These are phyloP conservation scores for Fusarium dlaminii DNA, from an alignment of 2,329 filamentous ascomycete genomes.

Conservation along the genomic window DNA sequence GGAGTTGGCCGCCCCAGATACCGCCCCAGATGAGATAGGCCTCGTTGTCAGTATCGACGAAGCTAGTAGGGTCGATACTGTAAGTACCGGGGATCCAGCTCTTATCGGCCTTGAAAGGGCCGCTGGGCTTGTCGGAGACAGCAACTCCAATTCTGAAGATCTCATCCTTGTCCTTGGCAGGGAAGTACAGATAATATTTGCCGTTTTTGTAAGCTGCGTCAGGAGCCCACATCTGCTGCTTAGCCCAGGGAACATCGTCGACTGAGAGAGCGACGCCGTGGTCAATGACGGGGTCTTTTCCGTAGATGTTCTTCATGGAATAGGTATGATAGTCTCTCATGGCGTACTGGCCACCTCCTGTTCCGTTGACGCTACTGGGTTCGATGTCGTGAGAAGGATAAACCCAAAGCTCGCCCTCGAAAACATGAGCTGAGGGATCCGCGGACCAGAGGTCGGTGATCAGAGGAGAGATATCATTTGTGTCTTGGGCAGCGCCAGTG, in stretches of 20 bases:
- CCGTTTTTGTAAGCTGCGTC: conserved; percentile 18
- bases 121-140: conserved; percentile 1
- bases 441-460: conserved; percentile 13
- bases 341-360: background rate
- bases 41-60: background rate
- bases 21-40: conserved; percentile 4
- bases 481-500: background rate
- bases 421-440: conserved; percentile 21
- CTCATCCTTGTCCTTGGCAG: conserved; percentile 13
- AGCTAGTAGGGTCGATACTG: conserved; percentile 16
- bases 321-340: conserved; percentile 20
- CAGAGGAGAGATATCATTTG: background rate
- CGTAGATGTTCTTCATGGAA: conserved; percentile 16
- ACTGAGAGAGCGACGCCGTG: conserved; percentile 6
- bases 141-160: conserved; percentile 22
- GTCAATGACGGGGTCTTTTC: background rate
- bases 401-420: background rate
- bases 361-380: background rate
- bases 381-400: conserved; percentile 19
- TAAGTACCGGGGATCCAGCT: conserved; percentile 17
- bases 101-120: conserved; percentile 15
- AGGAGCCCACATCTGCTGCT: conserved; percentile 18
- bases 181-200: conserved; percentile 27
- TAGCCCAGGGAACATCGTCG: conserved; percentile 6
- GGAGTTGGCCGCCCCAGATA: conserved; percentile 11